Base-by-base conservation (phyloP, 352 stramenopile species). In the Blastocystis hominis region DNA sequence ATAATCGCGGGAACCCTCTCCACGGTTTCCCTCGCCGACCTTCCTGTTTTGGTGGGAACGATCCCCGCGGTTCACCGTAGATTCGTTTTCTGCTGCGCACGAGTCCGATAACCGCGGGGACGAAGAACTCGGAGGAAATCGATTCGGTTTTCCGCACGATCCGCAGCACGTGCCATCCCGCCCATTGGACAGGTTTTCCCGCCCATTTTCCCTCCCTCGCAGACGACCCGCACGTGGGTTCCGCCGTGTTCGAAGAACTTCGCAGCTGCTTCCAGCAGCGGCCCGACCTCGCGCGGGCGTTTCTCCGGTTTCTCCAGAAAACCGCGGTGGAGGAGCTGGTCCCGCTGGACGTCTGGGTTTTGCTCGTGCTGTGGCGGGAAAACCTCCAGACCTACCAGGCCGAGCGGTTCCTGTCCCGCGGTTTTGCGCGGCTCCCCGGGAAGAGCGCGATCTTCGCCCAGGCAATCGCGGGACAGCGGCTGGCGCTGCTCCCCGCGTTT, bases 301-400 rank as follows among this genome's bases (percentile, higher is more conserved):
- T 54, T 47, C 24, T 69, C 24, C 59, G 62, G 30, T 47, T 69
- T 20, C 10, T 84, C 2, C 17, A 2, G 13, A 34, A 15, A n/a
- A 15, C 68, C 44, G 13, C 72, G 2, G 30, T 66, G 2, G 72
- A 84, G 24, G 47, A 64, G 17, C 17, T 84, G 30, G 50, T 84
- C 30, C 72, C 72, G 6, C 47, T 84, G 5, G 72, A 84, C 40
- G 24, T 84, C 10, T 84, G 72, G 72, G 20, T 84, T 50, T 13
- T 84, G 7, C 44, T 53, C 1, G 30, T 84, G 6, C 36, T 84
- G 30, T 40, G 30, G 24, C 40, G 50, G 44, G 72, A 84, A 53
- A 47, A 44, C 46, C 17, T 84, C 9, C 72, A 84, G 36, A 20
- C 24, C 5, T 56, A 59, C 17, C 13, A 47, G 46, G 40, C 68